Conservation (phyloP, 2,329 filamentous ascomycete species). For the Hortaea werneckii region DNA sequence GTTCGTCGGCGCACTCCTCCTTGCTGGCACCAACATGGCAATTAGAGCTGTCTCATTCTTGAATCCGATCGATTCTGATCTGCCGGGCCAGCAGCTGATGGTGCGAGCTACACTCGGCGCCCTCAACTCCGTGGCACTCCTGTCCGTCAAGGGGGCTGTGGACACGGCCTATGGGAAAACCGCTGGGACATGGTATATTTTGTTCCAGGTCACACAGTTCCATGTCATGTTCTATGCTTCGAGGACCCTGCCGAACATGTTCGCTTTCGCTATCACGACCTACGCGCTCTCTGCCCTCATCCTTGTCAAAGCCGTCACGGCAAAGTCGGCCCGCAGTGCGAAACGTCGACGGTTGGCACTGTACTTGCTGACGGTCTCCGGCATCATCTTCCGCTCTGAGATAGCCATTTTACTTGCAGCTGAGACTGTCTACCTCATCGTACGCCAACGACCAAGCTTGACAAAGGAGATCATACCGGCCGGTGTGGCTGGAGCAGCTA, state of each 20-base stretch:
- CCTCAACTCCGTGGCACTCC: slow-evolving; percentile 60
- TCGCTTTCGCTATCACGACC: slow-evolving; percentile 75
- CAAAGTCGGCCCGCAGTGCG: slow-evolving; percentile 25
- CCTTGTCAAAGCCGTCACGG: slow-evolving; percentile 32
- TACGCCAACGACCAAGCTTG: slow-evolving; percentile 43
- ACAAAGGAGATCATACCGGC: slow-evolving; percentile 52
- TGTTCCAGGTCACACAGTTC: slow-evolving; percentile 76
- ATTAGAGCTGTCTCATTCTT: slow-evolving; percentile 3
- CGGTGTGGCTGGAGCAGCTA: slow-evolving; percentile 53
- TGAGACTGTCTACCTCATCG: slow-evolving; percentile 55
- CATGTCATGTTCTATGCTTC: slow-evolving; percentile 90
- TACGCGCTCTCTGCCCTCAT: slow-evolving; percentile 48
- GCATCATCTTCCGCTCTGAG: slow-evolving; percentile 81
- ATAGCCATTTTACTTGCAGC: slow-evolving; percentile 68
- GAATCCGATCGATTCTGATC: slow-evolving; percentile 35
- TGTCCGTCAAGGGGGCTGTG: slow-evolving; percentile 55
- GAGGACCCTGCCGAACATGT: slow-evolving; percentile 89
- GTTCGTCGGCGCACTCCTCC: slow-evolving; percentile 69
- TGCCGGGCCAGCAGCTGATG: slow-evolving; percentile 50
- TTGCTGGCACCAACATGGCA: slow-evolving; percentile 64
- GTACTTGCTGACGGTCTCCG: slow-evolving; percentile 66
- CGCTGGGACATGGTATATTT: slow-evolving; percentile 66
- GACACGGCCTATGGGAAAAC: slow-evolving; percentile 56
- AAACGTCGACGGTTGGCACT: slow-evolving; percentile 55
- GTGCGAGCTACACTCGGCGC: slow-evolving; percentile 70